Conservation (phyloP, 306 rosid species). For the Pueraria montana region DNA sequence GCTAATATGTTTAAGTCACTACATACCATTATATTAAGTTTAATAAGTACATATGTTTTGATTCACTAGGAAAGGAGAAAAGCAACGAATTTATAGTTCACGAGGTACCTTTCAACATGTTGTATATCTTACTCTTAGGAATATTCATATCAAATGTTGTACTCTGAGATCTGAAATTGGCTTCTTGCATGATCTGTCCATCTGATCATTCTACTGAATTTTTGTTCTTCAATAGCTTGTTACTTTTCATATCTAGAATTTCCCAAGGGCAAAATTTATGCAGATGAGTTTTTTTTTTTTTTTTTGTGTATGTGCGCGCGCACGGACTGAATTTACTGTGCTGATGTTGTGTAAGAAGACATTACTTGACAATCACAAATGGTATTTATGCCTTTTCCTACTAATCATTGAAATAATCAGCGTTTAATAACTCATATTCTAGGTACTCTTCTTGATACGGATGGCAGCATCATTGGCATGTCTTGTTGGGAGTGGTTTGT, state of each 20-base stretch:
- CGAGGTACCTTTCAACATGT: background rate
- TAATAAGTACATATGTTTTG: too few species aligned
- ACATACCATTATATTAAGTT: background rate
- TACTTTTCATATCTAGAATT: conserved; percentile 21
- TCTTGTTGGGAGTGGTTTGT: conserved; percentile 78
- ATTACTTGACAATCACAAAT: conserved; percentile 17
- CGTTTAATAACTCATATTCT: conserved; percentile 5
- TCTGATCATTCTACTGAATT: conserved; percentile 19
- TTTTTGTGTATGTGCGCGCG: background rate
- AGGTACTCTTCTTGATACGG: conserved; percentile 22
- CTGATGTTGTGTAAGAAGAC: background rate
- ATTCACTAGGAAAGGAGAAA: conserved; percentile 20
- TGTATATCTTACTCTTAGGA: background rate
- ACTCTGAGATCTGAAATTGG: conserved; percentile 18
- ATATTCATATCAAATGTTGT: background rate
- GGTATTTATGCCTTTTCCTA: conserved; percentile 8
- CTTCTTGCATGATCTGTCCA: conserved; percentile 29
- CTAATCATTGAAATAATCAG: background rate
- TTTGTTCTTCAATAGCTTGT: background rate
- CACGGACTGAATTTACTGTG: background rate
- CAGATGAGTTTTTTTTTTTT: background rate
- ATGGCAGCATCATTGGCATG: conserved; percentile 91
- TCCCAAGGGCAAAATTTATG: background rate
- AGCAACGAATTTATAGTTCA: background rate
- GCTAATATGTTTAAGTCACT: background rate